A percentile compares a stretch with the other conserved stretches of the same genome.
phyloP scores from a whole-genome alignment of 2,329 filamentous ascomycete species.

The Cladophialophora chaetospira region DNA sequence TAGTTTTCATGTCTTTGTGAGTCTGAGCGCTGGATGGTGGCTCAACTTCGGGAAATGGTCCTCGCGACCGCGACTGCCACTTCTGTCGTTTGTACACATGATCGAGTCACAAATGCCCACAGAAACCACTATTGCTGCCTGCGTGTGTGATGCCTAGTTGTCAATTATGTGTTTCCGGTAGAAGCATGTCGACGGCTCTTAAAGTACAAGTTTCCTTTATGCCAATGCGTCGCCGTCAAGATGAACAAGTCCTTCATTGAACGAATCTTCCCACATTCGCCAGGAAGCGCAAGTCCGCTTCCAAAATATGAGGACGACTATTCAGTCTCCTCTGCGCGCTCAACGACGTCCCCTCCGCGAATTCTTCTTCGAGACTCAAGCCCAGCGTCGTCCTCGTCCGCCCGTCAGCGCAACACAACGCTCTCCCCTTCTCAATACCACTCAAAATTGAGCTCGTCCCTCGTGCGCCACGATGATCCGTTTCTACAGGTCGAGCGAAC shows the following conservation, averaged over 20 bases:
- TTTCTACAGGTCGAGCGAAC: conserved; percentile 55
- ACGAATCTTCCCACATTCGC: conserved; percentile 30
- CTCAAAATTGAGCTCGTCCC: conserved; percentile 21
- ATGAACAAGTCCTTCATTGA: conserved; percentile 35
- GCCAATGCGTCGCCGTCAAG: neutral
- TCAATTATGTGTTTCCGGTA: neutral
- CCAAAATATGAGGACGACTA: conserved; percentile 26
- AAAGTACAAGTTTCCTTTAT: too few relatives aligned
- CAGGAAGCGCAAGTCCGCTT: conserved; percentile 8
- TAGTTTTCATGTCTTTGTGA: too few relatives aligned
- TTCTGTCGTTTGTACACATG: conserved; percentile 1
- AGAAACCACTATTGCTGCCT: conserved; percentile 1
- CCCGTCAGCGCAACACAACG: neutral
- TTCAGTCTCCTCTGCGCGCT: conserved; percentile 2
- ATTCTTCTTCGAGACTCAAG: conserved; percentile 23
- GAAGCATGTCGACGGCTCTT: neutral
- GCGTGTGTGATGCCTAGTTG: neutral
- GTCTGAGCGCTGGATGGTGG: neutral
- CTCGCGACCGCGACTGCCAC: neutral
- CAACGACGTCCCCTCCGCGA: conserved; percentile 13
- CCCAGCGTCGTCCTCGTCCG: conserved; percentile 1
- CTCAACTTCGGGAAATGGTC: conserved; percentile 10
- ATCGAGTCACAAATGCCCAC: conserved; percentile 1
- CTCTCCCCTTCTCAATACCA: conserved; percentile 2
- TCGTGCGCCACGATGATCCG: conserved; percentile 39